A percentile compares a stretch with the other conserved stretches of the same genome.
phyloP scores from a whole-genome alignment of 148 eudicot genomes.

The Rhododendron simsii region DNA sequence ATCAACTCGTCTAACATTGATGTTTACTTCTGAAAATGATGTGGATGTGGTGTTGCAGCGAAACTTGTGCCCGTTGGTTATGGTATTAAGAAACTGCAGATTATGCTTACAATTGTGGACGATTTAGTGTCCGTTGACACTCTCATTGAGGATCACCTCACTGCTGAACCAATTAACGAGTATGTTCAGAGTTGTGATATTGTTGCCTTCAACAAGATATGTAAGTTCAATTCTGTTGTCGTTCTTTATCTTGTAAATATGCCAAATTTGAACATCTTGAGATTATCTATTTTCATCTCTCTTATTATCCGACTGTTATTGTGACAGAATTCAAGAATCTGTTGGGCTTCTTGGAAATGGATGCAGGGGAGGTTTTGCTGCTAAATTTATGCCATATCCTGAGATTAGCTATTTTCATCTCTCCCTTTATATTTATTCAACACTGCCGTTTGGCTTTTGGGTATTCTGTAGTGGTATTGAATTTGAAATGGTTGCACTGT shows the following conservation, averaged over 20 bases:
- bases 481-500: no score
- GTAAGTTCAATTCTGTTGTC: slow-evolving; percentile 21
- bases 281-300: not conserved
- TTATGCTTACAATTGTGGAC: slow-evolving; percentile 87
- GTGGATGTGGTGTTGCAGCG: slow-evolving; percentile 38
- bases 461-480: no score
- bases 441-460: not conserved
- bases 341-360: not conserved
- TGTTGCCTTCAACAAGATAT: slow-evolving; percentile 93
- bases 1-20: not conserved
- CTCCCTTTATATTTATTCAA: not conserved
- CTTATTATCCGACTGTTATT: not conserved
- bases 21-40: not conserved
- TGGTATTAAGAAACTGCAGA: slow-evolving; percentile 90
- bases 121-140: slow-evolving; percentile 81
- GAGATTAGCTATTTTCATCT: not conserved
- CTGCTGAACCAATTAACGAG: slow-evolving; percentile 78
- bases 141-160: slow-evolving; percentile 69
- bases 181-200: slow-evolving; percentile 93
- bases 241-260: not conserved
- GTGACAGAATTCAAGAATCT: not conserved
- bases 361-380: not conserved
- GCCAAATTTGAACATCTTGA: not conserved
- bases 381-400: not conserved
- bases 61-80: slow-evolving; percentile 89